Evolutionary conservation across 2,329 filamentous ascomycete genomes (phyloP), one percentile per base, ranked within the genome.

Genomic region (Elsinoe perseae): DNA sequence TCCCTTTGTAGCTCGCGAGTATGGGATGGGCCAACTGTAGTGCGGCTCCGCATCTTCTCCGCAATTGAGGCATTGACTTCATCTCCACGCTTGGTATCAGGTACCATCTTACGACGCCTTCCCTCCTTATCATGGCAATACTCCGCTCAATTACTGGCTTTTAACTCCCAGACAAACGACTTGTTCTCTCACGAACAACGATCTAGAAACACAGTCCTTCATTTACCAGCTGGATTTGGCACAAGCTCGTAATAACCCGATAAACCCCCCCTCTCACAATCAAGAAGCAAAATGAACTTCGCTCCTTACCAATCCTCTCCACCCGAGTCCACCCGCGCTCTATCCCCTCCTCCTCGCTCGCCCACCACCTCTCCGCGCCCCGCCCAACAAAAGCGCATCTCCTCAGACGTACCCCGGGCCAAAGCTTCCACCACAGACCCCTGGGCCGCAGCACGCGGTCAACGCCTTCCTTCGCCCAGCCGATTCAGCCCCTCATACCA

Each of bases 231-330:
- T n/a, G n/a, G n/a, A n/a, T n/a, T n/a, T n/a, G n/a, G 12, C 32
- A 36, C 32, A 36, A 12, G 27, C 25, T 20, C 46, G 6, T 30
- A 9, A 34, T 27, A 25, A 23, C 43, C 27, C 42, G 12, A 14
- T 25, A 23, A n/a, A 28, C 30, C 12, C 2, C 16, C 23, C 23
- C 16, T 34, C 14, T 18, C 42, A 12, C 4, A 16, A 40, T 10
- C 28, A 23, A 62, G 34, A 42, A 66, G 65, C 62, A 75, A 64
- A 56, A 93, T 93, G 87, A 88, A 96, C 75, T 98, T 97, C 70
- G 93, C 93, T 44, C 93, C 93, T 34, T 98, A 97, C 74, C 93
- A 97, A 76, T 92, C 92, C 71, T 86, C 86, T 50, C 86, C 87
- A 14, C 93, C 93, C 8, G 91, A 97, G 75, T 80, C 86, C 64